Base-by-base conservation (phyloP, 2,329 filamentous ascomycete species). In the Xylaria polymorpha region DNA sequence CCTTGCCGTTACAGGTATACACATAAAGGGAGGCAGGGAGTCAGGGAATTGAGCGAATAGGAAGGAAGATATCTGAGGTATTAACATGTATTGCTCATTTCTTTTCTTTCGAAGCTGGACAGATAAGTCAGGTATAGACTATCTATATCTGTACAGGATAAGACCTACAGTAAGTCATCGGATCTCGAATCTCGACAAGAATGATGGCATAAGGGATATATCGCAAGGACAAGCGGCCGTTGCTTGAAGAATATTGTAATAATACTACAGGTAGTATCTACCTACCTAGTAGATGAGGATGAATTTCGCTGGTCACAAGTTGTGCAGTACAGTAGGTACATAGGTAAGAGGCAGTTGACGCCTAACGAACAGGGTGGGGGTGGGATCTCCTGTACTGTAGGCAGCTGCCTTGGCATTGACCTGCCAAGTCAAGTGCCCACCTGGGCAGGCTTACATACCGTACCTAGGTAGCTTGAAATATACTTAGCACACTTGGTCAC, bases 341-440 rank as follows among this genome's bases (percentile, higher is more conserved):
- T n/a, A n/a, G n/a, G n/a, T 9, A 37, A 37, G 35, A 37, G 35
- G 35, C 35, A 6, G 7, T 37, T 12, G 8, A 9, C 10, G 35
- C 35, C 41, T 18, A n/a, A n/a, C 41, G 14, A n/a, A 12, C 41
- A 44, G 41, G 9, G n/a, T n/a, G 15, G 15, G 41, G 9, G n/a
- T n/a, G 15, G 15, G 14, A 44, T 25, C 25, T 18, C 3, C 12
- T 29, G 22, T 53, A 53, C 12, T 29, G 22, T 53, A 53, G 50
- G 50, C 50, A 53, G 29, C 29, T 53, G 50, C 4, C 50, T 55
- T 59, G 39, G 56, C n/a, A 59, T 15, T 44, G 20, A 39, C 9
- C 20, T 56, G 35, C 20, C 22, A 51, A 20, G 32, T 56, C 51
- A 56, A 56, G 51, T 53, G 48, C n/a, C 29, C 25, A 3, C 7